phyloP scores from a whole-genome alignment of 2,329 filamentous ascomycete genomes.

The Neofusicoccum laricinum region DNA sequence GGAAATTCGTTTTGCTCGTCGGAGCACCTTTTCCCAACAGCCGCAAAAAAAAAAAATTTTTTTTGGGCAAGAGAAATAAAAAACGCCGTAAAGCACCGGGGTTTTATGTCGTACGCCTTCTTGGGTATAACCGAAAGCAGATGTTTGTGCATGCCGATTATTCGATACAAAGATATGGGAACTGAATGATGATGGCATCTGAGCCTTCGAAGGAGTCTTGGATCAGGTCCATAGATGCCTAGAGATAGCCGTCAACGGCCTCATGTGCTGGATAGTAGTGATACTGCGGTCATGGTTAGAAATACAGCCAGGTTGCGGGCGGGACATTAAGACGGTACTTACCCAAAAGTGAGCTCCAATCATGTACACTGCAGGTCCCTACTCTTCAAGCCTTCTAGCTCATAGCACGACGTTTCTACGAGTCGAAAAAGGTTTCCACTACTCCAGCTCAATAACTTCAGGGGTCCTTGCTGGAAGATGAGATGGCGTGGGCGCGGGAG shows the following conservation, averaged over 20 bases:
- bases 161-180: too few relatives aligned
- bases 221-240: neutral
- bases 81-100: too few relatives aligned
- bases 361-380: too few relatives aligned
- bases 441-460: conserved; percentile 5
- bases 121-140: too few relatives aligned
- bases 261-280: neutral
- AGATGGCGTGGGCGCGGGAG: neutral
- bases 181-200: neutral
- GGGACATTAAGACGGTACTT: too few relatives aligned
- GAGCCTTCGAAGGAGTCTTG: neutral
- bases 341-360: too few relatives aligned
- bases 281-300: neutral
- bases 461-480: neutral
- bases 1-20: neutral
- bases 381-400: neutral
- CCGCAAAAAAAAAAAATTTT: neutral
- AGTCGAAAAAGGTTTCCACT: neutral
- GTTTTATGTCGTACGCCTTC: too few relatives aligned
- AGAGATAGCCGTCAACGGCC: neutral
- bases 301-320: too few relatives aligned
- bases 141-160: too few relatives aligned
- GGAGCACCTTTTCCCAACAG: neutral
- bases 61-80: too few relatives aligned
- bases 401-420: too few relatives aligned